Evolutionary conservation across 2,329 filamentous ascomycete species (phyloP), one percentile per base, ranked within the genome.

Genomic region (Penicillium sp.): DNA sequence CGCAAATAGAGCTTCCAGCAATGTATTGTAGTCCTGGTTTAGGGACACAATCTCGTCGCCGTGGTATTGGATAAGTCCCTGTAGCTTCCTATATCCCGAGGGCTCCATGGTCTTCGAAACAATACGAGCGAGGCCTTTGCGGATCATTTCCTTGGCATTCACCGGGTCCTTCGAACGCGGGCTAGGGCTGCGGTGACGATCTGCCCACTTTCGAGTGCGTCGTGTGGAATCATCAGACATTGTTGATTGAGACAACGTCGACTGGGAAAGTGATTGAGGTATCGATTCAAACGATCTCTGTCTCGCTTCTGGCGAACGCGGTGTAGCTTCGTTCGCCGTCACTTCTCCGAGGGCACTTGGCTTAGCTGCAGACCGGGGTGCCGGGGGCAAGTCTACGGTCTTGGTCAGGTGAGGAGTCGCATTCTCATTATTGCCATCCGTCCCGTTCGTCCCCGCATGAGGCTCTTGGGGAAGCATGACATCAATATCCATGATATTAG

Each of bases 21-120:
- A 59, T 28, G 65, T 59, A 48, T 68, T 63, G 53, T 69, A 72
- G 35, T 68, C 66, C 19, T 57, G 56, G 34, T 66, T 64, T 28
- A 68, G 63, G 19, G 61, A 54, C 17, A 69, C 65, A 24, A 72
- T 62, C 6, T 61, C 57, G 24, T 67, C 61, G 39, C 57, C 57
- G 24, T 70, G 67, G 40, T 64, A 64, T 49, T 67, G 62, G 53
- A 72, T 67, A 15, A 73, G 54, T 4, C 62, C 62, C 50, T 73
- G 71, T 5, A 74, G 55, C 51, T 72, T 72, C 7, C 70, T 65
- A 50, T 72, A 72, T 24, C 68, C 70, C 34, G 66, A 65, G 19
- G 71, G 66, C 45, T 72, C 70, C 53, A 73, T 65, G 3, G 58
- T 61, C 24, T 63, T 62, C 0, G 64, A 60, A 19, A 56, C 58